These are phyloP conservation scores for Phytophthora ramorum DNA, from an alignment of 352 stramenopile species.

Conservation along the genomic window DNA sequence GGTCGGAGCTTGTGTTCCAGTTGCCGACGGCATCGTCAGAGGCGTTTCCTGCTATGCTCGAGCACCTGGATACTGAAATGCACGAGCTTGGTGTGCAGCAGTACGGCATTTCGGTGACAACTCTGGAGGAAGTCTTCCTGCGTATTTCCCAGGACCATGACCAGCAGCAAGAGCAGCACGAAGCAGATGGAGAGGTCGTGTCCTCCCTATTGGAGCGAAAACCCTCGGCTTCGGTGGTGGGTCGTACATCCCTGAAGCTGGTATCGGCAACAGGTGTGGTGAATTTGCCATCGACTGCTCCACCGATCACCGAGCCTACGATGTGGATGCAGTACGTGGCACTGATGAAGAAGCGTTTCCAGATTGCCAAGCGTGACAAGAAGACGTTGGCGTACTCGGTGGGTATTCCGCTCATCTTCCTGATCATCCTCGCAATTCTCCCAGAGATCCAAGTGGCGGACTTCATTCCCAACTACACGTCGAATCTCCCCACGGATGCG, in stretches of 20 bases:
- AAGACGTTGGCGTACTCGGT: slow-evolving; percentile 64
- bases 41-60: slow-evolving; percentile 92
- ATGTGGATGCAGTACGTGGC: slow-evolving; percentile 56
- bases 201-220: slow-evolving; percentile 15
- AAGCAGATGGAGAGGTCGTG: neutral
- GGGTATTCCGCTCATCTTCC: slow-evolving; percentile 66
- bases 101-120: slow-evolving; percentile 98
- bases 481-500: slow-evolving; percentile 25
- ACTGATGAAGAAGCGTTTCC: slow-evolving; percentile 62
- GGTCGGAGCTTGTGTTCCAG: slow-evolving; percentile 95
- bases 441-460: slow-evolving; percentile 64
- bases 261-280: slow-evolving; percentile 2
- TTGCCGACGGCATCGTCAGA: slow-evolving; percentile 84
- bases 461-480: slow-evolving; percentile 46
- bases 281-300: slow-evolving; percentile 4
- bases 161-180: slow-evolving; percentile 16
- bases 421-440: slow-evolving; percentile 56
- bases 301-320: slow-evolving; percentile 22
- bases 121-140: slow-evolving; percentile 99
- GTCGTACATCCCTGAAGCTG: slow-evolving; percentile 16
- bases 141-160: slow-evolving; percentile 64
- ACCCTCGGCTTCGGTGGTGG: slow-evolving; percentile 8
- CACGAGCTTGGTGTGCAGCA: slow-evolving; percentile 67
- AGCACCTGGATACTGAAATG: slow-evolving; percentile 68
- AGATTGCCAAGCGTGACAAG: slow-evolving; percentile 67